Evolutionary conservation across 495 filamentous ascomycete species (phyloP).

Genomic region (Penicillium ucsense): DNA sequence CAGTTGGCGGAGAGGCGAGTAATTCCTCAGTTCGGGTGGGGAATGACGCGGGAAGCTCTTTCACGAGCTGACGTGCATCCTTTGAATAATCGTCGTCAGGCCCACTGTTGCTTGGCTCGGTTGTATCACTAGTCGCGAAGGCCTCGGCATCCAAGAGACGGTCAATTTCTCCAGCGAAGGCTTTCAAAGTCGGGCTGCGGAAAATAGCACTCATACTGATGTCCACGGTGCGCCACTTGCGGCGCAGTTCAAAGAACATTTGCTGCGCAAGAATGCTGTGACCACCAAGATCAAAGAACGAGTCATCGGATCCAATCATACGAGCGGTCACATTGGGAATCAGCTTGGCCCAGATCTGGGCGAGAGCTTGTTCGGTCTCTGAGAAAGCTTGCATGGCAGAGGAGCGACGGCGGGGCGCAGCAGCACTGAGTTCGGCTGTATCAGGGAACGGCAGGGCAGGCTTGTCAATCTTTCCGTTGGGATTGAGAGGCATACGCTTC

Average conservation of each 20-base stretch:
- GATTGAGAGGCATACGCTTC: slow-evolving; percentile 75
- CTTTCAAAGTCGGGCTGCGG: slow-evolving; percentile 60
- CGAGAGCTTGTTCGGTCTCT: slow-evolving; percentile 57
- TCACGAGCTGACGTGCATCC: slow-evolving; percentile 51
- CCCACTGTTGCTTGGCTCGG: slow-evolving; percentile 15
- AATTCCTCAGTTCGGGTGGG: slow-evolving; percentile 17
- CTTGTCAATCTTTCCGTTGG: slow-evolving; percentile 91
- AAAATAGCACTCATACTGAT: slow-evolving; percentile 72
- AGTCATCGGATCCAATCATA: slow-evolving; percentile 53
- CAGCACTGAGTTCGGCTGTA: slow-evolving; percentile 45
- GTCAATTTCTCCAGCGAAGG: slow-evolving; percentile 70
- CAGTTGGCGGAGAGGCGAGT: slow-evolving; percentile 36
- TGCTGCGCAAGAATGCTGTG: slow-evolving; percentile 83
- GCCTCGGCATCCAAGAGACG: slow-evolving; percentile 36
- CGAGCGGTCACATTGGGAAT: slow-evolving; percentile 45
- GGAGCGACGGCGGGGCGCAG: slow-evolving; percentile 26
- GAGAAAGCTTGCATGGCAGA: slow-evolving; percentile 35
- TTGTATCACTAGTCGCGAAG: slow-evolving; percentile 24
- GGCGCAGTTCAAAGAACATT: slow-evolving; percentile 60
- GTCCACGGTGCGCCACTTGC: slow-evolving; percentile 54
- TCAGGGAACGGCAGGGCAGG: slow-evolving; percentile 88
- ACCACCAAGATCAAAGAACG: slow-evolving; percentile 84
- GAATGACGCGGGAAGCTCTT: slow-evolving; percentile 37
- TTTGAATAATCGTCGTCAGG: slow-evolving; percentile 54
- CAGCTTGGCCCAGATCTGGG: slow-evolving; percentile 53